phyloP scores from a whole-genome alignment of 202 grass and related monocot genomes.

The Schoenoplectus tabernaemontani region DNA sequence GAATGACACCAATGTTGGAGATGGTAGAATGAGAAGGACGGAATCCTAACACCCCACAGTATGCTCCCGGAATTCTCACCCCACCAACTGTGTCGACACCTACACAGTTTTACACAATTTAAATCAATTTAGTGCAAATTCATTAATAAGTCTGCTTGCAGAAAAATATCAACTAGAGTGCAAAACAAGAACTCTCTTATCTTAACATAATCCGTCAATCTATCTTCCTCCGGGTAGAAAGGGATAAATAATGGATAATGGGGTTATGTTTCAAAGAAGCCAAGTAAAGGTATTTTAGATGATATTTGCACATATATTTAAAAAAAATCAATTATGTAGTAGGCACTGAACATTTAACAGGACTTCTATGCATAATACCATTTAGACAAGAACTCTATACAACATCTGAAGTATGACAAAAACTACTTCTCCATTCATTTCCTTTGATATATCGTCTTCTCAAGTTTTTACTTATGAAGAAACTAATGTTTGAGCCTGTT shows the following conservation, averaged over 20 bases:
- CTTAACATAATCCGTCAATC: neutral
- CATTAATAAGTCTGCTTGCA: neutral
- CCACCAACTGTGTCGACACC: slow-evolving; percentile 84
- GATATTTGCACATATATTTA: no score
- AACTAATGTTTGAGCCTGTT: neutral
- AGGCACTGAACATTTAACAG: no score
- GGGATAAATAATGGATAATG: neutral
- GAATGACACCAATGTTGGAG: slow-evolving; percentile 61
- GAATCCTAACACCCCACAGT: slow-evolving; percentile 81
- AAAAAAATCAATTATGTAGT: no score
- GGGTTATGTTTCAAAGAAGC: neutral
- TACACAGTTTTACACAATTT: slow-evolving; percentile 18
- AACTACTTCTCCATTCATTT: neutral
- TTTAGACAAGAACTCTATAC: neutral
- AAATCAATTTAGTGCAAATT: neutral
- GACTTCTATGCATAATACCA: neutral
- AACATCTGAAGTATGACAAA: neutral
- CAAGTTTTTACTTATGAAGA: neutral
- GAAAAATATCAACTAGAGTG: neutral
- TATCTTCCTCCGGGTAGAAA: neutral
- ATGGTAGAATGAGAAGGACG: slow-evolving; percentile 77
- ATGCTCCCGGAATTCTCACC: slow-evolving; percentile 82
- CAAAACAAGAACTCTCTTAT: neutral
- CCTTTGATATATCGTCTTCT: neutral
- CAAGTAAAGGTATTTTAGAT: neutral